phyloP scores from a whole-genome alignment of 495 filamentous ascomycete species.

The Podospora fimiseda region DNA sequence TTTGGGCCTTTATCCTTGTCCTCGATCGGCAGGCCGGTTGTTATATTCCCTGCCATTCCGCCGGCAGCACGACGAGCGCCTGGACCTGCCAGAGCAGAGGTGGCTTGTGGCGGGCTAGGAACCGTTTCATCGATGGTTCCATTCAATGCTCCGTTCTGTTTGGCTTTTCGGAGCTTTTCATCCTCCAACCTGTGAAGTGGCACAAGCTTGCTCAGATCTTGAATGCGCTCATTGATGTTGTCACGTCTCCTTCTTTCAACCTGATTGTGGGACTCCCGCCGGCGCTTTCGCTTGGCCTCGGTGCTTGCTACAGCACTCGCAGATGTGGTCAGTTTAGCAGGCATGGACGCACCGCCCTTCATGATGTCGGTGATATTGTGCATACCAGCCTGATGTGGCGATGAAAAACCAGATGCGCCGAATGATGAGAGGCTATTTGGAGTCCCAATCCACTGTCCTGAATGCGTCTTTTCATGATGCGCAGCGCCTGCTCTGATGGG shows the following conservation, averaged over 20 bases:
- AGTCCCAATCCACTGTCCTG: slow-evolving; percentile 70
- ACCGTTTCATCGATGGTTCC: slow-evolving; percentile 12
- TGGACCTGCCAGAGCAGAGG: slow-evolving; percentile 78
- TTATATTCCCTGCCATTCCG: slow-evolving; percentile 71
- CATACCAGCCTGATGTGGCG: slow-evolving; percentile 49
- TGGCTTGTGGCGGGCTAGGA: slow-evolving; percentile 63
- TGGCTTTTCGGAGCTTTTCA: slow-evolving; percentile 91
- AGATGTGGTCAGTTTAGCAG: slow-evolving; percentile 43
- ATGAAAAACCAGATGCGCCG: slow-evolving; percentile 74
- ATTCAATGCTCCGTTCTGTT: slow-evolving; percentile 62
- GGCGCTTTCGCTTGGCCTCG: slow-evolving; percentile 83
- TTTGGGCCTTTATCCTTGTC: slow-evolving; percentile 99
- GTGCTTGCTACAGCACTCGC: slow-evolving; percentile 44
- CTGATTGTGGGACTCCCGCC: slow-evolving; percentile 91
- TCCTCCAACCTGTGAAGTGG: slow-evolving; percentile 90
- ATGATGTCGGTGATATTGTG: slow-evolving; percentile 45
- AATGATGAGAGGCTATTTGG: slow-evolving; percentile 73
- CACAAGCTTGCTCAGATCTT: slow-evolving; percentile 89
- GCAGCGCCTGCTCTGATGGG: slow-evolving; percentile 61
- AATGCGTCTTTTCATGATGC: slow-evolving; percentile 74
- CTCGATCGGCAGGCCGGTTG: slow-evolving; percentile 81
- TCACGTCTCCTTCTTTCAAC: slow-evolving; percentile 92
- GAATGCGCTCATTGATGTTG: slow-evolving; percentile 98
- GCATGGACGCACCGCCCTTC: slow-evolving; percentile 52
- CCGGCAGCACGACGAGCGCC: slow-evolving; percentile 72